Evolutionary conservation across 805 yeast genomes (phyloP), one percentile per base, ranked within the genome.

Genomic region (Monosporozyma aerobia): DNA sequence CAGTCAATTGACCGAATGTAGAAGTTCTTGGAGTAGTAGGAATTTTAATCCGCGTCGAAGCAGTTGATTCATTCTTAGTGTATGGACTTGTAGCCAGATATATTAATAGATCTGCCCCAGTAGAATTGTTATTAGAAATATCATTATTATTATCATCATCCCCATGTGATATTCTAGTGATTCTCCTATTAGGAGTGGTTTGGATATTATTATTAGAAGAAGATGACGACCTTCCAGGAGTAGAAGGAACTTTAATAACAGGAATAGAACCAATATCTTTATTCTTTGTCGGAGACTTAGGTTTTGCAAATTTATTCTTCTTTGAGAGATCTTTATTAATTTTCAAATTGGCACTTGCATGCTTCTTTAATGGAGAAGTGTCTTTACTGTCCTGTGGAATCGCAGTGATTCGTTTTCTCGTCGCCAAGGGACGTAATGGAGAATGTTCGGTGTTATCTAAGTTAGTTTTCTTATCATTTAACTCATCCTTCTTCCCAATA

Each of bases 31-130:
- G 69, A 2, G 69, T 65, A 3, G 63, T 55, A 10, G 68, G 69
- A 10, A 59, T 54, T 30, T 53, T 57, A 16, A 51, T 22, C 43
- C 41, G 37, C 43, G 48, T 44, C 8, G 44, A 40, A 19, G 43
- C 37, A 23, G 29, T 23, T 5, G 39, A 46, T 35, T 47, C 50
- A 10, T 25, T 49, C 14, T 56, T 45, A 1, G 60, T 58, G 54
- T 64, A 67, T 2, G 72, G 72, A 39, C 69, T 64, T 39, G 71
- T 64, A 1, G 72, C 72, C 16, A 69, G 52, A 51, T 68, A 69
- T 66, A 69, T 65, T 41, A 69, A 57, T 37, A 69, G 48, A 54
- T 69, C 72, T 11, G 71, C 71, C 13, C 69, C 72, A 13, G 62
- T 56, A 30, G 39, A 16, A 8, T 32, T 45, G 2, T 2, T 14